phyloP scores from a whole-genome alignment of 805 yeast species.

The Starmera amethionina region DNA sequence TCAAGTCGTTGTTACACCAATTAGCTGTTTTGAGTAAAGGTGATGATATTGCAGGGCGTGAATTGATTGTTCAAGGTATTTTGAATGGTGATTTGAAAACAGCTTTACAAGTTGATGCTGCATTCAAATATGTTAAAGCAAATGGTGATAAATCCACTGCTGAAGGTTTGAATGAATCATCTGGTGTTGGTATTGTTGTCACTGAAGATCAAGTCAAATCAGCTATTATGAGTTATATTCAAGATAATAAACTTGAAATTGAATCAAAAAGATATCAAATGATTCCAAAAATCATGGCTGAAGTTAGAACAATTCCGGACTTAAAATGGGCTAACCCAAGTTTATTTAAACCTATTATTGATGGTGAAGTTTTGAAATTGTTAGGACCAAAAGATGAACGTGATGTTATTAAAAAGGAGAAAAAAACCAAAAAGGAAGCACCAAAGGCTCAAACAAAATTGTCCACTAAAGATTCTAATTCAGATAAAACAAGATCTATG shows the following conservation, averaged over 20 bases:
- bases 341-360: conserved; percentile 79
- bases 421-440: conserved; percentile 38
- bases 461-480: conserved; percentile 2
- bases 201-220: conserved; percentile 53
- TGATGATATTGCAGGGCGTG: conserved; percentile 35
- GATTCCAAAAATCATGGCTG: conserved; percentile 70
- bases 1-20: conserved; percentile 59
- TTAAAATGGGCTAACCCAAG: conserved; percentile 92
- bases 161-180: conserved; percentile 46
- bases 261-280: conserved; percentile 66
- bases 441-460: conserved; percentile 13
- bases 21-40: conserved; percentile 67
- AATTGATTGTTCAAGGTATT: conserved; percentile 50
- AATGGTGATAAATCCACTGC: conserved; percentile 33
- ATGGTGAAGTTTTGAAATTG: conserved; percentile 56
- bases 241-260: conserved; percentile 48
- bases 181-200: conserved; percentile 78
- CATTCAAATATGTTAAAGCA: conserved; percentile 59
- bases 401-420: conserved; percentile 72
- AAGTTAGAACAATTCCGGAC: conserved; percentile 59
- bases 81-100: conserved; percentile 54
- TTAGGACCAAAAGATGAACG: conserved; percentile 96
- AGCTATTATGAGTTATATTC: conserved; percentile 51
- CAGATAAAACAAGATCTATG: conserved; percentile 51
- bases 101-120: conserved; percentile 71